Evolutionary conservation across 768 basidiomycete species (phyloP).

Genomic region (Naematelia aurantialba): DNA sequence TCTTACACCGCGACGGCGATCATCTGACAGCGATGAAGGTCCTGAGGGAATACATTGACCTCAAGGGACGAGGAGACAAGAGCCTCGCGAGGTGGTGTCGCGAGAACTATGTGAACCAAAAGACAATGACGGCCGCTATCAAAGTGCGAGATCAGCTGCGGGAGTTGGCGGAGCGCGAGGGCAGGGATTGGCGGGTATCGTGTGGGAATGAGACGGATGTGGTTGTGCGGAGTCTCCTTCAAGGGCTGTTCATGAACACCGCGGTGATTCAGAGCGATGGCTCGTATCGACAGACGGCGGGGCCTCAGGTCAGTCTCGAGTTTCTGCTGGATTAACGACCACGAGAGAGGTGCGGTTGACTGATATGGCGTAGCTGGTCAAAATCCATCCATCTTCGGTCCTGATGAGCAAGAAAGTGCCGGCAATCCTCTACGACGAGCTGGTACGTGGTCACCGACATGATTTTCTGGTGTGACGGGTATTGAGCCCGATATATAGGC

Average conservation of each 20-base stretch:
- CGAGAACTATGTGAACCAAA: constrained; percentile 75
- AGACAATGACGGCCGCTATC: constrained; percentile 70
- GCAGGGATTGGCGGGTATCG: constrained; percentile 61
- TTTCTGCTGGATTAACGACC: background rate
- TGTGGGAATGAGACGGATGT: constrained; percentile 65
- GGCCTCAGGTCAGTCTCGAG: constrained; percentile 46
- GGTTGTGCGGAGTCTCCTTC: constrained; percentile 67
- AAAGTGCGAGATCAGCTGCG: constrained; percentile 77
- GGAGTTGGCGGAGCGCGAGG: constrained; percentile 59
- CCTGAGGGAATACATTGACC: constrained; percentile 72
- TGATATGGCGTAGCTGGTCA: constrained; percentile 54
- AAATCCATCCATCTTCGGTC: constrained; percentile 85
- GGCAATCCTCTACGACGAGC: constrained; percentile 87
- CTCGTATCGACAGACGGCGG: constrained; percentile 66
- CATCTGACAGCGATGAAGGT: constrained; percentile 85
- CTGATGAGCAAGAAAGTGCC: constrained; percentile 75
- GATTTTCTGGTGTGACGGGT: background rate
- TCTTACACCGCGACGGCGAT: constrained; percentile 79
- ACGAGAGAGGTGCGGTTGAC: background rate
- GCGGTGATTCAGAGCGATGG: constrained; percentile 83
- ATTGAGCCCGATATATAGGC: constrained; percentile 26
- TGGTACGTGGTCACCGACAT: constrained; percentile 58
- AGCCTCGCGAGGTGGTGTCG: constrained; percentile 68
- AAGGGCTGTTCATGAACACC: constrained; percentile 75
- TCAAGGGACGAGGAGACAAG: constrained; percentile 18